Base-by-base conservation (phyloP, 1,284 basidiomycete species). In the Wolfiporia cocos region DNA sequence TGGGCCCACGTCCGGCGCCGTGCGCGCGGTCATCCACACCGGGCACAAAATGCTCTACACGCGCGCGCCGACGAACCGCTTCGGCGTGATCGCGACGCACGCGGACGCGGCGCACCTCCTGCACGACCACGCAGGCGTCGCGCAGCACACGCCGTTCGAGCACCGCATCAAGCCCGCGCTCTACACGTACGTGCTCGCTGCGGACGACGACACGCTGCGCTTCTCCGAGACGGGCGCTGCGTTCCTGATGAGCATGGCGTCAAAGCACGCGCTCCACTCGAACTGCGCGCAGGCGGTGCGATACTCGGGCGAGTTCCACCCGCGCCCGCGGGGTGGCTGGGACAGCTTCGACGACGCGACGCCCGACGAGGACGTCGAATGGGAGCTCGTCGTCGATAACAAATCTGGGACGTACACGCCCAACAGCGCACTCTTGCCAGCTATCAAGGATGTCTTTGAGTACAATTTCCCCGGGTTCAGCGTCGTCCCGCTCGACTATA, bases 171-270 rank as follows among this genome's bases (percentile, higher is more conserved):
- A 86, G 58, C 84, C 84, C 34, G 80, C 82, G 0, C 77, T 86
- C 19, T 87, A 87, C 63, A 86, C 85, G 21, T 87, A 88, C 62
- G 70, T 87, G 56, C 79, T 87, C 57, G 73, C 77, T 10, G 64
- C 70, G 10, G 75, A 81, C 37, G 84, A 87, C 63, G 75, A 83
- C 51, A 76, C 80, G 2, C 72, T 86, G 49, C 74, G 85, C 7
- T 87, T 87, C 62, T 85, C 81, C 29, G 85, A 87, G 59, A 87
- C 85, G 2, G 84, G 84, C 9, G 84, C 85, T 1, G 76, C 81
- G 15, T 87, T 87, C 65, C 86, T 87, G 59, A 81, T 86, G 46
- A 82, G 86, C 61, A 86, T 86, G 55, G 84, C 78, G 19, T 83
- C 80, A n/a, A 87, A 88, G 53, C 69, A 71, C 52, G 69, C 68